These are phyloP conservation scores for Gossypium longicalyx DNA, from an alignment of 345 rosid genomes.

Conservation along the genomic window DNA sequence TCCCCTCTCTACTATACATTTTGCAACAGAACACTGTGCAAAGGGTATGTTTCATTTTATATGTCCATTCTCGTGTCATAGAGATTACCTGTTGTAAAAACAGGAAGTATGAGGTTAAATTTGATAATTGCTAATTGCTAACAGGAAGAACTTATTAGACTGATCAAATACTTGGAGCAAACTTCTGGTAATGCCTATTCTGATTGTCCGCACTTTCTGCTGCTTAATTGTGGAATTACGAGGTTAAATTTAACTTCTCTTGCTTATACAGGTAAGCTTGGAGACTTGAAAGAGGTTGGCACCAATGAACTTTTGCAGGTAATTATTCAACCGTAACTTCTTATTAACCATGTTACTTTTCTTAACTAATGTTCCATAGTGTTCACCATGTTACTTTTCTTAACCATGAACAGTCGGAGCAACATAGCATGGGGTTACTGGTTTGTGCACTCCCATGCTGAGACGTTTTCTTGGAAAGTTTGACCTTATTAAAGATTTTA, in stretches of 20 bases:
- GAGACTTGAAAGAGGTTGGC: slow-evolving; percentile 47
- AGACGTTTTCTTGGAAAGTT: background rate
- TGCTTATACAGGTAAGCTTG: slow-evolving; percentile 52
- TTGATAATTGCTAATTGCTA: slow-evolving; percentile 22
- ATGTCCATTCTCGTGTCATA: background rate
- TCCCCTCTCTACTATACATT: slow-evolving; percentile 73
- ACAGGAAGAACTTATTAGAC: slow-evolving; percentile 90
- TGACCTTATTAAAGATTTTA: background rate
- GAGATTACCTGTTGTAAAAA: background rate
- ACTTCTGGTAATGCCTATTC: slow-evolving; percentile 51
- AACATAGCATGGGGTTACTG: no score
- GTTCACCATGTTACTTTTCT: background rate
- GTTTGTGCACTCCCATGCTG: background rate
- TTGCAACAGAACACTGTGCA: slow-evolving; percentile 80
- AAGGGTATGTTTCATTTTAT: slow-evolving; percentile 44
- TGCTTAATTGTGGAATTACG: background rate
- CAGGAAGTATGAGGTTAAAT: background rate
- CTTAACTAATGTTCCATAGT: background rate
- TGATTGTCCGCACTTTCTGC: slow-evolving; percentile 3
- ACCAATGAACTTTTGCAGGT: slow-evolving; percentile 66
- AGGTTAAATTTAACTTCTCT: slow-evolving; percentile 18
- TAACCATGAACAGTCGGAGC: no score
- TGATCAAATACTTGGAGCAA: slow-evolving; percentile 79
- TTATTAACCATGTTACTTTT: background rate
- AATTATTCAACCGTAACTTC: background rate